These are phyloP conservation scores for Phaseolus lunatus DNA, from an alignment of 306 rosid species.

Conservation along the genomic window DNA sequence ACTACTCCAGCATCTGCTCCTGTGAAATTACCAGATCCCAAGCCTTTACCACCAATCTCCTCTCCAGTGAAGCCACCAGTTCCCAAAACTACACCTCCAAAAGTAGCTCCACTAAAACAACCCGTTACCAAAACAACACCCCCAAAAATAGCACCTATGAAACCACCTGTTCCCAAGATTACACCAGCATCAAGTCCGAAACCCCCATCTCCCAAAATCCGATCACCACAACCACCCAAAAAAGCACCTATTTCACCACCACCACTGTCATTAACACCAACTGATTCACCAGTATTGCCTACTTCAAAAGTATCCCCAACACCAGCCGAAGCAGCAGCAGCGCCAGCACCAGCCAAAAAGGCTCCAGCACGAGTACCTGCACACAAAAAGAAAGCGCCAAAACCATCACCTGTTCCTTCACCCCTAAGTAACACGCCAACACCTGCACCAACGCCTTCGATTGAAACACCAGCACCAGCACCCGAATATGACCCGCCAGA, in stretches of 20 bases:
- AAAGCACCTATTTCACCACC: too few species aligned
- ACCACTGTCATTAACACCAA: too few species aligned
- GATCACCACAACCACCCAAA: slow-evolving; percentile 68
- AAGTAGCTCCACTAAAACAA: neutral
- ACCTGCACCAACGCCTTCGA: slow-evolving; percentile 61
- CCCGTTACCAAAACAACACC: slow-evolving; percentile 22
- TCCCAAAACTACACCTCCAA: slow-evolving; percentile 1
- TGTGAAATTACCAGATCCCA: slow-evolving; percentile 2
- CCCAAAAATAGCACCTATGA: slow-evolving; percentile 41
- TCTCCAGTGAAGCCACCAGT: neutral
- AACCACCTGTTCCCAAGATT: slow-evolving; percentile 52
- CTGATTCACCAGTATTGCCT: too few species aligned
- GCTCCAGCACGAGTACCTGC: too few species aligned
- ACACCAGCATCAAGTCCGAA: slow-evolving; percentile 64
- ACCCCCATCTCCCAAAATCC: slow-evolving; percentile 59
- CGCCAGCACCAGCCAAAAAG: slow-evolving; percentile 68
- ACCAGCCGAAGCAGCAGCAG: slow-evolving; percentile 59
- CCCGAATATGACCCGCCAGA: slow-evolving; percentile 54
- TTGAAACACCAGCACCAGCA: slow-evolving; percentile 37
- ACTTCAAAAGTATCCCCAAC: slow-evolving; percentile 63
- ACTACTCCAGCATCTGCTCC: slow-evolving; percentile 14
- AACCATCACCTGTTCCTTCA: slow-evolving; percentile 59
- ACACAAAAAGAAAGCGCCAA: slow-evolving; percentile 57
- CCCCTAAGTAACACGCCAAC: slow-evolving; percentile 60
- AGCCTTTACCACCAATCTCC: neutral